Evolutionary conservation across 106 monocot genomes (phyloP), one percentile per base, ranked within the genome.

Genomic region (Acanthochlamys bracteata): DNA sequence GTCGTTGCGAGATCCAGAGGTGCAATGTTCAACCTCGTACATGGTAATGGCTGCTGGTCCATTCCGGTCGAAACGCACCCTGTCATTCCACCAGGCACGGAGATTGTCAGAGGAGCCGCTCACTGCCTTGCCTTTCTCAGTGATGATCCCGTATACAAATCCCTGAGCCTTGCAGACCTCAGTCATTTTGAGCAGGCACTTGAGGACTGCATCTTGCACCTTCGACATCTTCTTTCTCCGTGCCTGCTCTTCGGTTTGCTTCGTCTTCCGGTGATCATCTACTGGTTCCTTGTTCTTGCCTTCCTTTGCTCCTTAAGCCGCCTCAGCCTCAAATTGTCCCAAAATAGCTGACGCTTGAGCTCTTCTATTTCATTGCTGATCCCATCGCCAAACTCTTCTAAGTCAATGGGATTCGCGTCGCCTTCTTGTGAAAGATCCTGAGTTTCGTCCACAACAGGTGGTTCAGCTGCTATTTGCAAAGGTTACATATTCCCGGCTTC

Each of bases 101-200:
- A 80, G 71, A 22, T 80, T 80, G 45, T 80, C 80, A n/a, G 75
- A 80, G 3, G 80, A 66, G 10, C 69, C 79, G 22, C 65, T 70
- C 7, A 79, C 74, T 10, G 74, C 70, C 55, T 79, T 74, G 39
- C 80, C 80, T 8, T 80, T 71, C 58, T 80, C 71, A 0, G 75
- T 66, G 21, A 80, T 80, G 39, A 80, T 80, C 10, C 75, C 75
- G n/a, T 75, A 80, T 13, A 75, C 71, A 19, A 75, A 80, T 10
- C 80, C 80, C 57, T 75, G 75, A 14, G 80, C 75, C 17, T 72
- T 71, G 65, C 75, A 75, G 0, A 68, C 71, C 57, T 80, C 75
- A 62, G 71, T 72, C 66, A 75, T 70, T 21, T 79, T 74, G 15
- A 79, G 51, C 79, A 79, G 74, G 60, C 70, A 66, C 19, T 74